phyloP scores from a whole-genome alignment of 441 rosid species.

The Jatropha podagrica region DNA sequence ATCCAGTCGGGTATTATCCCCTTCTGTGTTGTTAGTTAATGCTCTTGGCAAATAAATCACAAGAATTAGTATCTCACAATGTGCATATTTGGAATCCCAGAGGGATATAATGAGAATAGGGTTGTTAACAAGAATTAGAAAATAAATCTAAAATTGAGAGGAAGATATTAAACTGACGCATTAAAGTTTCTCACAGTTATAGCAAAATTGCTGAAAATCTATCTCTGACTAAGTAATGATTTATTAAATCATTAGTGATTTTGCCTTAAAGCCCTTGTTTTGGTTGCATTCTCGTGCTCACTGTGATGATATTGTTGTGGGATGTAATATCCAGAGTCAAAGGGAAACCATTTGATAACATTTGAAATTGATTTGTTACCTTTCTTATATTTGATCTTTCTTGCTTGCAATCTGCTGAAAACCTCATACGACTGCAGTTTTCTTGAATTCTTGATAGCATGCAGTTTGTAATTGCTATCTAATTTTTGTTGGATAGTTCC shows the following conservation, averaged over 20 bases:
- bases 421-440: neutral
- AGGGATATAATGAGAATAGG: neutral
- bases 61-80: neutral
- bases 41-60: neutral
- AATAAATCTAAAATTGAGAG: neutral
- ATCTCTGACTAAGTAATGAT: neutral
- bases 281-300: neutral
- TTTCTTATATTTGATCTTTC: neutral
- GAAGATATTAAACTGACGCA: neutral
- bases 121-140: neutral
- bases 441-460: neutral
- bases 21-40: neutral
- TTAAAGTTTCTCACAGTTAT: no score
- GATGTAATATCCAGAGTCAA: neutral
- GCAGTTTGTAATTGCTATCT: neutral
- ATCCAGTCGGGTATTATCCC: neutral
- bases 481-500: neutral
- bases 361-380: neutral
- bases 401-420: neutral
- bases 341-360: neutral
- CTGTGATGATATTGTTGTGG: neutral
- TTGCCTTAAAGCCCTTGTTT: neutral
- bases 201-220: no score
- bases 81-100: neutral
- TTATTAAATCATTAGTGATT: no score